These are phyloP conservation scores for Aspergillus ruber DNA, from an alignment of 2,329 filamentous ascomycete species.

Conservation along the genomic window DNA sequence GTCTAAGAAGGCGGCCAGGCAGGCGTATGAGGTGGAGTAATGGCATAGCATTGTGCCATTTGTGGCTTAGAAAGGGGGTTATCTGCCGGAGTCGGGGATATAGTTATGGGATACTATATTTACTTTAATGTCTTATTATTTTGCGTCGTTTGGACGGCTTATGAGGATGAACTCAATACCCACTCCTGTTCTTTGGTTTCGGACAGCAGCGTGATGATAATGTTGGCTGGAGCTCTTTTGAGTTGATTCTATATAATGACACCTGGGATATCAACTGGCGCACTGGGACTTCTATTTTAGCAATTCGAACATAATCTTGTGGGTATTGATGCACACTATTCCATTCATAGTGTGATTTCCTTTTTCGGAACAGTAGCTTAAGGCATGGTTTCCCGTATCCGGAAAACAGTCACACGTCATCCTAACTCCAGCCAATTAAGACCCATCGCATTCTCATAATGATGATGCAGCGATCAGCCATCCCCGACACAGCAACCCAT, in stretches of 20 bases:
- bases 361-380: too few relatives aligned
- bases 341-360: too few relatives aligned
- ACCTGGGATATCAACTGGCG: not conserved
- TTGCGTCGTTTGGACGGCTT: not conserved
- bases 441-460: not conserved
- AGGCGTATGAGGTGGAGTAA: slow-evolving; percentile 10
- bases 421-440: not conserved
- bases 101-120: not conserved
- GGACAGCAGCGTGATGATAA: not conserved
- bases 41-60: too few relatives aligned
- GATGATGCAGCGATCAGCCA: not conserved
- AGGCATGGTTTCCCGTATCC: not conserved
- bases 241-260: not conserved
- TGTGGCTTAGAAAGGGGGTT: too few relatives aligned
- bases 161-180: not conserved
- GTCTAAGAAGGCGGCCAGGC: slow-evolving; percentile 21
- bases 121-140: not conserved
- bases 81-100: not conserved
- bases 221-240: not conserved
- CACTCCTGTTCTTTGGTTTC: not conserved
- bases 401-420: not conserved
- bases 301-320: too few relatives aligned
- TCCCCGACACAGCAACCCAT: not conserved
- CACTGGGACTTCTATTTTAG: not conserved
- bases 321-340: too few relatives aligned